Evolutionary conservation across 768 basidiomycete genomes (phyloP).

Genomic region (Lactifluus piperatus): DNA sequence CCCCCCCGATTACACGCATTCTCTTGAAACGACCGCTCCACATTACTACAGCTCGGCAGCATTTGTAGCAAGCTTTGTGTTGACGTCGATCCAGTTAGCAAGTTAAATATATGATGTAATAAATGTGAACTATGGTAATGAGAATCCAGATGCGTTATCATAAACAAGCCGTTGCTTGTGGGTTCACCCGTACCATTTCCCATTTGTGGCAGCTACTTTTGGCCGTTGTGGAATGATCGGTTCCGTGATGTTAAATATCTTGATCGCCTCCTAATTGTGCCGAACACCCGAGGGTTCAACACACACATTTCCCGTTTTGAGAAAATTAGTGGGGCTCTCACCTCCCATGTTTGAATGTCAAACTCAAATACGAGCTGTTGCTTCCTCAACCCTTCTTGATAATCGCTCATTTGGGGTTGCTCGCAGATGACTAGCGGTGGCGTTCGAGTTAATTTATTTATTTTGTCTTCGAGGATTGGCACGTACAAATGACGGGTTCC

Average conservation of each 20-base stretch:
- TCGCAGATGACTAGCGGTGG: slow-evolving; percentile 47
- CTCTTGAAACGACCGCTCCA: too few relatives aligned
- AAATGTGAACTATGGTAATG: neutral
- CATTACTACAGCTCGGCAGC: too few relatives aligned
- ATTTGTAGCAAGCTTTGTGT: too few relatives aligned
- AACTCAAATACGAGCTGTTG: slow-evolving; percentile 88
- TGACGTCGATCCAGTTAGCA: neutral
- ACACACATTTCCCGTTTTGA: neutral
- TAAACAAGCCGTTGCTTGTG: neutral
- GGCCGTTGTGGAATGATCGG: slow-evolving; percentile 70
- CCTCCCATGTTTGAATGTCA: slow-evolving; percentile 85
- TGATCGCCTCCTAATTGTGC: slow-evolving; percentile 66
- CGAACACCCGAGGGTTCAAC: neutral
- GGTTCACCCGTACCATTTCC: slow-evolving; percentile 66
- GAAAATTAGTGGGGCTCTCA: slow-evolving; percentile 29
- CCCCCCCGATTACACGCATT: too few relatives aligned
- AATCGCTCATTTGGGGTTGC: slow-evolving; percentile 55
- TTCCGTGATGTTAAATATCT: slow-evolving; percentile 73
- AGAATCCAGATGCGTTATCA: slow-evolving; percentile 2
- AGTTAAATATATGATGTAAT: too few relatives aligned
- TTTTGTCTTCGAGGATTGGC: neutral
- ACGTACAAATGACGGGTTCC: slow-evolving; percentile 68
- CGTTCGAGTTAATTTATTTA: neutral
- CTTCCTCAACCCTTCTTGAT: slow-evolving; percentile 53
- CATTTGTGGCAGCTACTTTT: slow-evolving; percentile 45